Evolutionary conservation across 495 filamentous ascomycete genomes (phyloP).

Genomic region (Aspergillus diversus): DNA sequence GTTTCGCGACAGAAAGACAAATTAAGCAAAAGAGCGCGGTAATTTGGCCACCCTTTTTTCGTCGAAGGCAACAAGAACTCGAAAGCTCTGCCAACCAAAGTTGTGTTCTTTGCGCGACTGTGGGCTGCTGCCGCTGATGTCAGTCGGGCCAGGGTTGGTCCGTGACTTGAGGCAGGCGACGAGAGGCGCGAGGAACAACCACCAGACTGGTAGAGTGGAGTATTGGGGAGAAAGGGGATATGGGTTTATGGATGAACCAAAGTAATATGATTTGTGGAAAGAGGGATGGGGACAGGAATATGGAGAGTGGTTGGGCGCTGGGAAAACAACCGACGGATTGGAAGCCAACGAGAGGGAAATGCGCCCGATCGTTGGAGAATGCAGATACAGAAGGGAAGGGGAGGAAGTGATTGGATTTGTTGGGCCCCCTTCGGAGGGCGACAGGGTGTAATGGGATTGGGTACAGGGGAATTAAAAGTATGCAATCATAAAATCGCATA

Average conservation of each 20-base stretch:
- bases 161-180: constrained; percentile 22
- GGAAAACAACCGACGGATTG: constrained; percentile 20
- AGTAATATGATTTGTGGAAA: constrained; percentile 28
- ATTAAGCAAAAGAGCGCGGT: constrained; percentile 25
- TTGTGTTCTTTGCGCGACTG: constrained; percentile 29
- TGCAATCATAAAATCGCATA: constrained; percentile 26
- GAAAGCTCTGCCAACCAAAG: constrained; percentile 37
- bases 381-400: constrained; percentile 15
- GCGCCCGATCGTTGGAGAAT: constrained; percentile 22
- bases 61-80: constrained; percentile 18
- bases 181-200: constrained; percentile 17
- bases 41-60: constrained; percentile 29
- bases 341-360: constrained; percentile 23
- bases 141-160: constrained; percentile 36
- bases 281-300: not conserved
- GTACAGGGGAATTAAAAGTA: constrained; percentile 22
- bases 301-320: constrained; percentile 8
- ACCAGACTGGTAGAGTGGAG: constrained; percentile 15
- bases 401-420: constrained; percentile 28
- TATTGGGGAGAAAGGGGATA: constrained; percentile 2
- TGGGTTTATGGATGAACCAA: constrained; percentile 20
- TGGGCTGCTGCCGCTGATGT: constrained; percentile 40
- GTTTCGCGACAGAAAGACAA: constrained; percentile 7
- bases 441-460: constrained; percentile 22
- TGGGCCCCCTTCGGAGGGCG: constrained; percentile 17